Evolutionary conservation across 2,329 filamentous ascomycete species (phyloP).

Genomic region (Biscogniauxia mediterranea): DNA sequence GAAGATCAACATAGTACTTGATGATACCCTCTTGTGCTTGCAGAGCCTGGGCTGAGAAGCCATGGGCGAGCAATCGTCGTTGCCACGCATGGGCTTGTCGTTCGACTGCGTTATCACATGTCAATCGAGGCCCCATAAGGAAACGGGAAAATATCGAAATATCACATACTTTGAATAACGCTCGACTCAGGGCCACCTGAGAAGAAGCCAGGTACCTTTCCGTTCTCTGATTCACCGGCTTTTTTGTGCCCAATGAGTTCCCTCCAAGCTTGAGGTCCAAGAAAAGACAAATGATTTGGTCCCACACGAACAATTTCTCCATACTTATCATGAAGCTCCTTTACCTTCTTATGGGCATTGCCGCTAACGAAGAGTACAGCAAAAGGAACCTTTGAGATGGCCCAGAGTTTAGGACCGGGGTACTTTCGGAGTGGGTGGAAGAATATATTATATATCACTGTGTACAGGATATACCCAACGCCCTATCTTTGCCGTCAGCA

Average conservation of each 20-base stretch:
- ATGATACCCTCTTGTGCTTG: slow-evolving; percentile 22
- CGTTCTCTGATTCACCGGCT: slow-evolving; percentile 5
- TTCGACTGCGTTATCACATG: no score
- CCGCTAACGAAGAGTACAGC: not conserved
- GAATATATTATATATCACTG: slow-evolving; percentile 10
- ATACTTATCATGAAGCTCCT: slow-evolving; percentile 10
- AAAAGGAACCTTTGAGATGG: not conserved
- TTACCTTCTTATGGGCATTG: slow-evolving; percentile 2
- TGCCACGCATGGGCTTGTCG: no score
- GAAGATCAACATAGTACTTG: slow-evolving; percentile 18
- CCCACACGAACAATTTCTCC: slow-evolving; percentile 12
- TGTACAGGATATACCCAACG: no score
- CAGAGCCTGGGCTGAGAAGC: slow-evolving; percentile 22
- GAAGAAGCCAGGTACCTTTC: slow-evolving; percentile 9
- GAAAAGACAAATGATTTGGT: slow-evolving; percentile 9
- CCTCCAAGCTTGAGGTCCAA: slow-evolving; percentile 12
- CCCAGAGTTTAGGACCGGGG: slow-evolving; percentile 12
- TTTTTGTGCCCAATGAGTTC: slow-evolving; percentile 12
- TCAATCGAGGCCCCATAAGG: no score
- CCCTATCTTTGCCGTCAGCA: no score
- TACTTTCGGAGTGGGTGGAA: slow-evolving; percentile 13
- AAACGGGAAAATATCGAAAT: no score
- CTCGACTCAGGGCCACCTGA: slow-evolving; percentile 5
- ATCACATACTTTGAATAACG: not conserved
- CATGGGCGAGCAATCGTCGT: slow-evolving; percentile 16